Evolutionary conservation across 352 stramenopile species (phyloP).

Genomic region (Elongisporangium anandrum): DNA sequence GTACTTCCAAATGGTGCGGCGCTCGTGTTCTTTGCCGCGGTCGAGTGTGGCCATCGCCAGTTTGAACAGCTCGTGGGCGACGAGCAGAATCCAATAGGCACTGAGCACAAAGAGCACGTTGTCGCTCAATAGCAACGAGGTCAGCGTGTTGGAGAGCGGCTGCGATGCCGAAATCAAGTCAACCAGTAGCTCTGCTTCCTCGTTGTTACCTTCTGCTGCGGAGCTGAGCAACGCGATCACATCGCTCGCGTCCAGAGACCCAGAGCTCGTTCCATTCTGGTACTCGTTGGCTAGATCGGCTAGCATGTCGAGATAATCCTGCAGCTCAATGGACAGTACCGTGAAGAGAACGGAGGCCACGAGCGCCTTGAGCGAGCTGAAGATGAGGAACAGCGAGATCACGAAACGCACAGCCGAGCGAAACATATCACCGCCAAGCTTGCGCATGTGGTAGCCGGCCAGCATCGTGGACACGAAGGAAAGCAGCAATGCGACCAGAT

Average conservation of each 20-base stretch:
- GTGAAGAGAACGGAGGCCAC: slow-evolving; percentile 49
- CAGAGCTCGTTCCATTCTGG: slow-evolving; percentile 5
- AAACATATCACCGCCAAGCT: slow-evolving; percentile 55
- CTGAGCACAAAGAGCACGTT: slow-evolving; percentile 65
- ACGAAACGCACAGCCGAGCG: slow-evolving; percentile 70
- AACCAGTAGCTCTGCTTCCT: slow-evolving; percentile 47
- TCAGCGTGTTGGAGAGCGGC: slow-evolving; percentile 31
- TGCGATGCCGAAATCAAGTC: slow-evolving; percentile 49
- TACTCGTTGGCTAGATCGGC: slow-evolving; percentile 5
- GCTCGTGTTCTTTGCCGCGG: slow-evolving; percentile 39
- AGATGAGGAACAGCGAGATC: slow-evolving; percentile 56
- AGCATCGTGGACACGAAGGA: slow-evolving; percentile 50
- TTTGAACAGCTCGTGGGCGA: slow-evolving; percentile 55
- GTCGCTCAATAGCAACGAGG: slow-evolving; percentile 40
- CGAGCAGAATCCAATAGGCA: slow-evolving; percentile 62
- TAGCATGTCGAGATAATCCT: slow-evolving; percentile 11
- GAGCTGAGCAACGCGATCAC: slow-evolving; percentile 27
- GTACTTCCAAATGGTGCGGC: slow-evolving; percentile 50
- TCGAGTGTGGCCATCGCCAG: slow-evolving; percentile 55
- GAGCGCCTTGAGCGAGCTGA: slow-evolving; percentile 46
- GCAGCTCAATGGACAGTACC: slow-evolving; percentile 38
- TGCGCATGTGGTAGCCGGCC: slow-evolving; percentile 58
- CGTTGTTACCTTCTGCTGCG: slow-evolving; percentile 42
- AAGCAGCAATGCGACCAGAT: slow-evolving; percentile 44
- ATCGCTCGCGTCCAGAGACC: not conserved